Evolutionary conservation across 1,284 basidiomycete species (phyloP).

Genomic region (Xerocomus amazonicus): DNA sequence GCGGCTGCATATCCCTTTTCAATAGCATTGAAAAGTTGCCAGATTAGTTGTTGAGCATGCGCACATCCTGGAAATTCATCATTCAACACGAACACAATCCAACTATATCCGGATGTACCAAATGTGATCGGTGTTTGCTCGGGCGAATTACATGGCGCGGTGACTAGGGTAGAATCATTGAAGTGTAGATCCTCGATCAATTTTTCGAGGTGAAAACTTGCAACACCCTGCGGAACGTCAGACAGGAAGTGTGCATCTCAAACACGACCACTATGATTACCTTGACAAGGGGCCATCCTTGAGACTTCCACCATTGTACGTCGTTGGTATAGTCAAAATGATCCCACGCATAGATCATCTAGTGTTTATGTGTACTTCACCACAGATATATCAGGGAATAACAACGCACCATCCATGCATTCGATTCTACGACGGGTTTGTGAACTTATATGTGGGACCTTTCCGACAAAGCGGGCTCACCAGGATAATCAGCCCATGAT

Average conservation of each 20-base stretch:
- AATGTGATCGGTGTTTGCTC: slow-evolving; percentile 69
- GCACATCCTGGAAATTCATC: slow-evolving; percentile 51
- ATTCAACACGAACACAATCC: not conserved
- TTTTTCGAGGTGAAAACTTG: slow-evolving; percentile 68
- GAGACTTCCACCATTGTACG: slow-evolving; percentile 60
- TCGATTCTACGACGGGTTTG: slow-evolving; percentile 45
- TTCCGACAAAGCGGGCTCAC: slow-evolving; percentile 37
- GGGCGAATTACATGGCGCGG: slow-evolving; percentile 71
- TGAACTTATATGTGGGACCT: slow-evolving; percentile 3
- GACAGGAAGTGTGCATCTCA: not conserved
- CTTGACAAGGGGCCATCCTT: slow-evolving; percentile 73
- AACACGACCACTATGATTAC: slow-evolving; percentile 31
- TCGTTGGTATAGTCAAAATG: slow-evolving; percentile 72
- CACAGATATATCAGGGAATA: not conserved
- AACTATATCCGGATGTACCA: slow-evolving; percentile 41
- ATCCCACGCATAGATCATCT: slow-evolving; percentile 78
- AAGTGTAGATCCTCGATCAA: slow-evolving; percentile 59
- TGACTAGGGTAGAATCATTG: slow-evolving; percentile 67
- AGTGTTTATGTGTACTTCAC: not conserved
- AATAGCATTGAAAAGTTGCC: slow-evolving; percentile 67
- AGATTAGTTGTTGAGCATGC: slow-evolving; percentile 67
- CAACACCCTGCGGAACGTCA: slow-evolving; percentile 45
- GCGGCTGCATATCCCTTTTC: slow-evolving; percentile 64
- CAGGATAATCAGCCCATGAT: slow-evolving; percentile 67
- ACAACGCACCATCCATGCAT: slow-evolving; percentile 64